Percentiles rank a stretch among this genome's conserved stretches.
These are phyloP conservation scores for Parafenestella ontariensis DNA, from an alignment of 2,329 filamentous ascomycete genomes.

Conservation along the genomic window DNA sequence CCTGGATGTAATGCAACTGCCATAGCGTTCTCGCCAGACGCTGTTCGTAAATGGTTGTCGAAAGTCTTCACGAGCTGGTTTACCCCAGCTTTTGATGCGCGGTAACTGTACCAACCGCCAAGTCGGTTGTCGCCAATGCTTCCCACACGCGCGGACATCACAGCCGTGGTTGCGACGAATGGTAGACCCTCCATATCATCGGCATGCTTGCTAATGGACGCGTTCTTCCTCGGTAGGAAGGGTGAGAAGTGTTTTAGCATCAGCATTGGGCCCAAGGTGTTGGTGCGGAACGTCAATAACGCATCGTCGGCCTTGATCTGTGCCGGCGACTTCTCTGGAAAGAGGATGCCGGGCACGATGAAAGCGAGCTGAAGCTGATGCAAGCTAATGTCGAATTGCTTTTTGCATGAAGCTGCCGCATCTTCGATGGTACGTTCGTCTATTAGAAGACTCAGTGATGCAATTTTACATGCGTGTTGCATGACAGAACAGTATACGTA, in stretches of 20 bases:
- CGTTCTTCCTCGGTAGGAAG: constrained; percentile 68
- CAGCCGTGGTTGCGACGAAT: constrained; percentile 69
- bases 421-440: constrained; percentile 68
- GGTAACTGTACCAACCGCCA: constrained; percentile 85
- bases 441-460: constrained; percentile 26
- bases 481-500: constrained; percentile 40
- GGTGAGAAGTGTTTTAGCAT: constrained; percentile 77
- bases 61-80: constrained; percentile 75
- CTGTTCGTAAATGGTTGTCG: constrained; percentile 68
- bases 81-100: constrained; percentile 76
- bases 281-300: constrained; percentile 74
- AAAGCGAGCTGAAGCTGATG: constrained; percentile 72
- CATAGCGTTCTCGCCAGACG: constrained; percentile 68
- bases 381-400: constrained; percentile 57
- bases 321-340: constrained; percentile 72
- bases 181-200: constrained; percentile 48
- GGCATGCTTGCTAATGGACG: constrained; percentile 4
- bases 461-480: too few species aligned
- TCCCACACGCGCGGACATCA: constrained; percentile 80
- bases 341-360: constrained; percentile 73
- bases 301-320: constrained; percentile 69
- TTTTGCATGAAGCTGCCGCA: constrained; percentile 62
- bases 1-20: constrained; percentile 79
- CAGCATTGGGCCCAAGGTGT: constrained; percentile 75
- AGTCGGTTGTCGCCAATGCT: constrained; percentile 73